A percentile compares a stretch with the other conserved stretches of the same genome.
phyloP scores from a whole-genome alignment of 169 alveolate genomes.

The Pseudocohnilembus persalinus region DNA sequence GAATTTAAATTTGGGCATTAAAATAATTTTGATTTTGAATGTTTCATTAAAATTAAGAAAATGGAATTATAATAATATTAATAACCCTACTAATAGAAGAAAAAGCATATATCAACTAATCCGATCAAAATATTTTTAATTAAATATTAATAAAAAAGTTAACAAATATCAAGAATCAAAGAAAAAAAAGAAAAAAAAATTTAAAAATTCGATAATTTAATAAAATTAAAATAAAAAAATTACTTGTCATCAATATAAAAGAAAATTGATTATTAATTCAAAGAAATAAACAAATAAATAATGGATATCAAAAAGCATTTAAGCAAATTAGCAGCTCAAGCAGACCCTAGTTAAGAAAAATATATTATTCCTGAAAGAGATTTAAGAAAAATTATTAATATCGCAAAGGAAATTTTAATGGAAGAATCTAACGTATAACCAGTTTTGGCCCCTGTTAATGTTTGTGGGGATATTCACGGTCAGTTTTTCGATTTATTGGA shows the following conservation, averaged over 20 bases:
- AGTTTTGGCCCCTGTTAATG: slow-evolving; percentile 78
- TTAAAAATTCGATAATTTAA: not conserved
- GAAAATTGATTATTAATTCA: too few species aligned
- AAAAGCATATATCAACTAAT: too few species aligned
- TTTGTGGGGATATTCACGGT: slow-evolving; percentile 87
- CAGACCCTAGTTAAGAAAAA: slow-evolving; percentile 27
- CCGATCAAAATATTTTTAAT: too few species aligned
- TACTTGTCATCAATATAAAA: not conserved
- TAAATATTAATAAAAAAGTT: too few species aligned
- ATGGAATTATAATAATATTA: too few species aligned
- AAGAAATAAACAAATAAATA: not conserved
- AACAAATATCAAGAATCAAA: not conserved
- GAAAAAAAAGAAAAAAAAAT: not conserved
- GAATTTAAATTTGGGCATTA: too few species aligned
- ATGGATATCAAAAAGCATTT: slow-evolving; percentile 9
- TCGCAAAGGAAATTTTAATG: slow-evolving; percentile 68
- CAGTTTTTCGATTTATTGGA: slow-evolving; percentile 74
- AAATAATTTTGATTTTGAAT: too few species aligned
- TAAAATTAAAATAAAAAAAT: too few species aligned
- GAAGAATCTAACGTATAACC: slow-evolving; percentile 83
- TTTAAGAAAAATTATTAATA: slow-evolving; percentile 69
- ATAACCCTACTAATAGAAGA: too few species aligned
- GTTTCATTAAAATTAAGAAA: too few species aligned
- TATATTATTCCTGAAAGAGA: slow-evolving; percentile 71
- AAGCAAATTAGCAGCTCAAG: slow-evolving; percentile 49